phyloP scores from a whole-genome alignment of 441 rosid species.

The Metrosideros polymorpha region DNA sequence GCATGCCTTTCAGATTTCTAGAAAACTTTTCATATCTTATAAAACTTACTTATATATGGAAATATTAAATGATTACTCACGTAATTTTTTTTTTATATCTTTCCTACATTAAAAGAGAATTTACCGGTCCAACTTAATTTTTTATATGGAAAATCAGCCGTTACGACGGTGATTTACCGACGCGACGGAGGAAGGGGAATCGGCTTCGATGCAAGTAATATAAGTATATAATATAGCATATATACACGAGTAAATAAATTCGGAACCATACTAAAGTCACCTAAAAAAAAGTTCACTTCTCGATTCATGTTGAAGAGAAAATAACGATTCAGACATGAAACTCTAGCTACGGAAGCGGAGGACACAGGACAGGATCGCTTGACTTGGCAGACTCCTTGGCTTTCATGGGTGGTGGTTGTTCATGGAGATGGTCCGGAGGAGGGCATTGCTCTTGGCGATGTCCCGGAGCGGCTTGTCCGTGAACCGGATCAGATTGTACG shows the following conservation, averaged over 20 bases:
- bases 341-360: neutral
- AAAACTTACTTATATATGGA: neutral
- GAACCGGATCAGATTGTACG: slow-evolving; percentile 36
- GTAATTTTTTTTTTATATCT: neutral
- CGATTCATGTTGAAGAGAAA: neutral
- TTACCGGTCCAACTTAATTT: neutral
- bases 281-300: neutral
- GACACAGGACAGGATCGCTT: neutral
- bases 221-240: neutral
- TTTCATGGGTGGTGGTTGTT: neutral
- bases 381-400: neutral
- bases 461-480: slow-evolving; percentile 33
- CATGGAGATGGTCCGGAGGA: slow-evolving; percentile 9
- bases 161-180: neutral
- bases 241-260: neutral
- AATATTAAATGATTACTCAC: neutral
- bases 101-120: neutral
- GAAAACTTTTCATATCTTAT: neutral
- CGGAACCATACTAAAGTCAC: neutral
- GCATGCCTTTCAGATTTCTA: neutral
- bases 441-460: slow-evolving; percentile 13
- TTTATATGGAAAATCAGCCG: neutral
- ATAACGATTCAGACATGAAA: neutral
- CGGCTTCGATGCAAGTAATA: neutral
- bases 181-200: neutral